Percentiles rank a stretch among this genome's conserved stretches.
Conservation (phyloP, 805 yeast genomes). For the Candida saitoana region DNA sequence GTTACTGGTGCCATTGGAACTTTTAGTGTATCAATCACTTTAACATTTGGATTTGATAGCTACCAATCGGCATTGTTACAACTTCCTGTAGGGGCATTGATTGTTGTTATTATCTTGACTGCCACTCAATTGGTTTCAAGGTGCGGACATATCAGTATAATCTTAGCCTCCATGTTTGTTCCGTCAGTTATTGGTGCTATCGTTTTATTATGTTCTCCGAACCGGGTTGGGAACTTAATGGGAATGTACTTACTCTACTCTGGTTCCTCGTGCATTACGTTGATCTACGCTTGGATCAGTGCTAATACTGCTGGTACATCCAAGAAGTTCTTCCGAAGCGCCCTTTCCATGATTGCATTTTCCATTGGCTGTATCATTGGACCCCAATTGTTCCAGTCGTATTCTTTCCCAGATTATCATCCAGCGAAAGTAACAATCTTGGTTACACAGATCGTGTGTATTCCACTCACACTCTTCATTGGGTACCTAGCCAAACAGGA, state of each 20-base stretch:
- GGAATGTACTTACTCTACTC: constrained; percentile 51
- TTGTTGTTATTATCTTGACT: constrained; percentile 26
- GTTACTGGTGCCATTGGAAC: constrained; percentile 52
- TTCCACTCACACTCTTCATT: constrained; percentile 40
- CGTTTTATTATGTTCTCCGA: constrained; percentile 37
- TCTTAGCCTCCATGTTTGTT: constrained; percentile 25
- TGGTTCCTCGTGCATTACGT: constrained; percentile 54
- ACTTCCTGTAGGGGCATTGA: constrained; percentile 56
- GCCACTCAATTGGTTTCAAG: constrained; percentile 29
- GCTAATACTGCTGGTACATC: constrained; percentile 71
- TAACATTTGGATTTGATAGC: constrained; percentile 46
- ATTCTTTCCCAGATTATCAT: constrained; percentile 50
- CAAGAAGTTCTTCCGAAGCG: constrained; percentile 61
- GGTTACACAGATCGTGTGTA: constrained; percentile 45
- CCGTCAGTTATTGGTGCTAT: constrained; percentile 36
- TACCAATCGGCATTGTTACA: constrained; percentile 47
- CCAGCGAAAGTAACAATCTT: constrained; percentile 58
- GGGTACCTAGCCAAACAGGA: constrained; percentile 45
- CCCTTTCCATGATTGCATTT: constrained; percentile 58
- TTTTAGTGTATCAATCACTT: constrained; percentile 50
- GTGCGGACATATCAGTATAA: constrained; percentile 23
- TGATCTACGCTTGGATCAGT: constrained; percentile 58
- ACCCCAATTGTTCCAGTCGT: constrained; percentile 60
- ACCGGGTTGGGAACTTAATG: constrained; percentile 44
- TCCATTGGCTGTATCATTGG: constrained; percentile 65